Conservation (phyloP, 495 filamentous ascomycete genomes). For the Xylaria flabelliformis region DNA sequence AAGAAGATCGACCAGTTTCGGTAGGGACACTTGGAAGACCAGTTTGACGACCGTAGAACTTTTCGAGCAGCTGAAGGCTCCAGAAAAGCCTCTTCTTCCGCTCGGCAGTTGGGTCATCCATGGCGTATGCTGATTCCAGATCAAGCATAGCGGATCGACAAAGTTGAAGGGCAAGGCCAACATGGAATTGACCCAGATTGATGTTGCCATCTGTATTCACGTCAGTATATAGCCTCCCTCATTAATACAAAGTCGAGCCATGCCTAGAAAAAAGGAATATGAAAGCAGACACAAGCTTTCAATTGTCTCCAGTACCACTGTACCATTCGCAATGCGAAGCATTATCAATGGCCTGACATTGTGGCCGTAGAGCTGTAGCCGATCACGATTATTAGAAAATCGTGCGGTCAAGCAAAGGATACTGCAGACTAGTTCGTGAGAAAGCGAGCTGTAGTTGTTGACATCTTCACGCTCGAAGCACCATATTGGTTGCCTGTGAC, state of each 20-base stretch:
- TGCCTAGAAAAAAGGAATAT: conserved; percentile 53
- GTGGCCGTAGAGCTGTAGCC: conserved; percentile 49
- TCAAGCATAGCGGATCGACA: conserved; percentile 54
- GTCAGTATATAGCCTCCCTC: neutral
- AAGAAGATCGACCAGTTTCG: conserved; percentile 43
- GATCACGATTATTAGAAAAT: conserved; percentile 49
- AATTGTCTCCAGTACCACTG: conserved; percentile 52
- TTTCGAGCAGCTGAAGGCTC: conserved; percentile 52
- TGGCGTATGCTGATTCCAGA: conserved; percentile 43
- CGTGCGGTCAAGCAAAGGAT: conserved; percentile 52
- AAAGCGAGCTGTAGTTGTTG: conserved; percentile 43
- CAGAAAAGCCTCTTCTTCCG: conserved; percentile 55
- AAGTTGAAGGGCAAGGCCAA: conserved; percentile 52
- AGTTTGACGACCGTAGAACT: conserved; percentile 51
- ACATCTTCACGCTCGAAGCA: conserved; percentile 55
- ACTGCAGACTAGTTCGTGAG: conserved; percentile 53
- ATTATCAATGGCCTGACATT: conserved; percentile 53
- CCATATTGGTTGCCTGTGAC: conserved; percentile 57
- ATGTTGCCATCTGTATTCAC: conserved; percentile 45
- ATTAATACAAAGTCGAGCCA: neutral
- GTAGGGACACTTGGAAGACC: conserved; percentile 47
- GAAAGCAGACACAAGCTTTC: conserved; percentile 54
- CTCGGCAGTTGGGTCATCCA: conserved; percentile 42
- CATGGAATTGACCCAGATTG: conserved; percentile 51
- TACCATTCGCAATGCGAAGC: conserved; percentile 56